These are phyloP conservation scores for Coleophoma eucalyptorum DNA, from an alignment of 2,329 filamentous ascomycete genomes.

Conservation along the genomic window DNA sequence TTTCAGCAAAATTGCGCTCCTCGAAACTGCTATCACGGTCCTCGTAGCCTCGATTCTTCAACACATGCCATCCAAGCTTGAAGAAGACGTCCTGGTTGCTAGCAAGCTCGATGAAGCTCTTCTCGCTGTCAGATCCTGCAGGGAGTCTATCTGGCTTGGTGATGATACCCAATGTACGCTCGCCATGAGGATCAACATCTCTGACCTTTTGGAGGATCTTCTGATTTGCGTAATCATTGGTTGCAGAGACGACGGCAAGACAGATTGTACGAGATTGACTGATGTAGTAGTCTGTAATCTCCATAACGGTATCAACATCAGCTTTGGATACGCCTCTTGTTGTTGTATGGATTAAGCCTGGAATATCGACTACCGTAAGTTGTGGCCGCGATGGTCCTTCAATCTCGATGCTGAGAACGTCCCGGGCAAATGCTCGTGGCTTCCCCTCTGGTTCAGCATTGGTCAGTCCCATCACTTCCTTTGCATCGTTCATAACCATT, in stretches of 20 bases:
- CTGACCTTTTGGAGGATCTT: slow-evolving; percentile 32
- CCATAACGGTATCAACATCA: slow-evolving; percentile 22
- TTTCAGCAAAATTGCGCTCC: slow-evolving; percentile 17
- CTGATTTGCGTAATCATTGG: slow-evolving; percentile 38
- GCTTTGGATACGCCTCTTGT: slow-evolving; percentile 19
- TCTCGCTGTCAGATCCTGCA: slow-evolving; percentile 30
- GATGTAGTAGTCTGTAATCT: slow-evolving; percentile 34
- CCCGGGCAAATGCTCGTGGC: slow-evolving; percentile 16
- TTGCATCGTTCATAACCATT: slow-evolving; percentile 22
- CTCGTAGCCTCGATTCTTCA: slow-evolving; percentile 40
- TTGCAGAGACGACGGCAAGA: slow-evolving; percentile 40
- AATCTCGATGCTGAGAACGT: slow-evolving; percentile 24
- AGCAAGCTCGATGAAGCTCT: slow-evolving; percentile 30
- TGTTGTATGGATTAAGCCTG: slow-evolving; percentile 24
- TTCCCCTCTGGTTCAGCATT: not conserved
- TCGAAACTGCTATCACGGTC: slow-evolving; percentile 24
- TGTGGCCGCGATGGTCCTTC: slow-evolving; percentile 19
- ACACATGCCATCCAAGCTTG: slow-evolving; percentile 44
- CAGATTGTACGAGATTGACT: slow-evolving; percentile 37
- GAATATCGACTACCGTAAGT: slow-evolving; percentile 29
- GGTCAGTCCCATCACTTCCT: slow-evolving; percentile 18
- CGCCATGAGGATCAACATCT: slow-evolving; percentile 27
- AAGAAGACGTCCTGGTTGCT: slow-evolving; percentile 36
- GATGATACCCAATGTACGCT: slow-evolving; percentile 39
- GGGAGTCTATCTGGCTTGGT: slow-evolving; percentile 40